These are phyloP conservation scores for Carpinus viminea DNA, from an alignment of 306 rosid species.

Conservation along the genomic window DNA sequence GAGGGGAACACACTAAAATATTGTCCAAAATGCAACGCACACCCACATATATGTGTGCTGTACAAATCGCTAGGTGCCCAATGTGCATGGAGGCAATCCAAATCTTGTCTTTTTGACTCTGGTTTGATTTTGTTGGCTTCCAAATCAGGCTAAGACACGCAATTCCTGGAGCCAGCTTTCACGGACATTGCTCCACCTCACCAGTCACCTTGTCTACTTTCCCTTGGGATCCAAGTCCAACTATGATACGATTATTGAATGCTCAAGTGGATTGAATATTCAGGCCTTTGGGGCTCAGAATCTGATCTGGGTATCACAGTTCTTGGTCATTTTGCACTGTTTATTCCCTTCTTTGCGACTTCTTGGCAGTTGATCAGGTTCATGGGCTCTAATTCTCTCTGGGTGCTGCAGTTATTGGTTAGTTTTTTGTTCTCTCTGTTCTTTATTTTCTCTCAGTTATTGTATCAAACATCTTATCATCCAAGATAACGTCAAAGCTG, in stretches of 20 bases:
- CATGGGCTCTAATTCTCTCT: conserved; percentile 14
- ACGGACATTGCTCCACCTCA: conserved; percentile 34
- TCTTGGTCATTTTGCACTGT: conserved; percentile 6
- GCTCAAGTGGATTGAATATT: conserved; percentile 22
- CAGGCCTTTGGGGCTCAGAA: conserved; percentile 15
- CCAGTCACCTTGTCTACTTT: not conserved
- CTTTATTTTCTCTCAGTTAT: too few species aligned
- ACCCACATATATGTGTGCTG: not conserved
- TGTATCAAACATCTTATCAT: too few species aligned
- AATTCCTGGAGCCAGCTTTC: conserved; percentile 30
- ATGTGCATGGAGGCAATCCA: conserved; percentile 10
- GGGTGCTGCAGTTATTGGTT: conserved; percentile 31
- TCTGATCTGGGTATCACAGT: conserved; percentile 30
- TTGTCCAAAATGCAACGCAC: not conserved
- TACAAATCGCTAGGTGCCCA: conserved; percentile 4
- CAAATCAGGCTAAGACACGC: conserved; percentile 35
- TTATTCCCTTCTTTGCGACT: not conserved
- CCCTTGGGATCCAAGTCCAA: not conserved
- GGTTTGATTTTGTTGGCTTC: not conserved
- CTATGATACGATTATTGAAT: conserved; percentile 28
- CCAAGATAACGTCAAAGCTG: too few species aligned
- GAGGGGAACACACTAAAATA: not conserved
- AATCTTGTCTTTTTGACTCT: conserved; percentile 26
- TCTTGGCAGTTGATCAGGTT: not conserved
- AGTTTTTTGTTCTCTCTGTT: not conserved